Conservation (phyloP, 768 basidiomycete species). For the Termitomyces titanicus region DNA sequence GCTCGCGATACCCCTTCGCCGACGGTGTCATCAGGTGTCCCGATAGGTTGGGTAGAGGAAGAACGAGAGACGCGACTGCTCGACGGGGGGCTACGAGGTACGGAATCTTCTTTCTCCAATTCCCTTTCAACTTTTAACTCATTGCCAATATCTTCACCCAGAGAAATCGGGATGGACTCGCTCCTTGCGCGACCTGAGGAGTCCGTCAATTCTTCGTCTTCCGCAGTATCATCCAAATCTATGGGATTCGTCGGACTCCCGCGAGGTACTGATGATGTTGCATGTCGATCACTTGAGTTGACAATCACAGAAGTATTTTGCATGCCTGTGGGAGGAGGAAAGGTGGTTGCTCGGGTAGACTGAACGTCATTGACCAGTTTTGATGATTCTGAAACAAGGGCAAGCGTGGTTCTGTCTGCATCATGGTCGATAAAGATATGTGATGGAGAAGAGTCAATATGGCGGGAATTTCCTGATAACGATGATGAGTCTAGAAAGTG, state of each 20-base stretch:
- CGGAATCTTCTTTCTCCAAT: neutral
- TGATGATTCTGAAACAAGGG: neutral
- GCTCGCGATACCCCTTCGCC: neutral
- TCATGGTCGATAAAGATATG: neutral
- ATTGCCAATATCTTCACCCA: neutral
- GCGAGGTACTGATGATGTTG: neutral
- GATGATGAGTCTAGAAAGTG: neutral
- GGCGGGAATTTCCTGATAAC: neutral
- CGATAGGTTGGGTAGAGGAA: neutral
- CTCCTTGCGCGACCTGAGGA: neutral
- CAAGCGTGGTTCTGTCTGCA: neutral
- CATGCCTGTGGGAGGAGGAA: neutral
- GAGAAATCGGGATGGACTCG: conserved; percentile 1
- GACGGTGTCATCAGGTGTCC: neutral
- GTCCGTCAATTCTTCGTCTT: neutral
- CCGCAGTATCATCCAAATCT: neutral
- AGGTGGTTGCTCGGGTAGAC: neutral
- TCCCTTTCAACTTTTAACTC: neutral
- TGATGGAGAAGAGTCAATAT: neutral
- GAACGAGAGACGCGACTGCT: neutral
- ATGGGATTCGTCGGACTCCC: neutral
- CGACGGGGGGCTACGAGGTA: neutral
- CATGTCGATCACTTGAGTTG: neutral
- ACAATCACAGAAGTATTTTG: neutral
- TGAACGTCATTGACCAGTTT: neutral